Evolutionary conservation across 192 early-diverging fungal genomes (phyloP).

Genomic region (Gonapodya prolifera): DNA sequence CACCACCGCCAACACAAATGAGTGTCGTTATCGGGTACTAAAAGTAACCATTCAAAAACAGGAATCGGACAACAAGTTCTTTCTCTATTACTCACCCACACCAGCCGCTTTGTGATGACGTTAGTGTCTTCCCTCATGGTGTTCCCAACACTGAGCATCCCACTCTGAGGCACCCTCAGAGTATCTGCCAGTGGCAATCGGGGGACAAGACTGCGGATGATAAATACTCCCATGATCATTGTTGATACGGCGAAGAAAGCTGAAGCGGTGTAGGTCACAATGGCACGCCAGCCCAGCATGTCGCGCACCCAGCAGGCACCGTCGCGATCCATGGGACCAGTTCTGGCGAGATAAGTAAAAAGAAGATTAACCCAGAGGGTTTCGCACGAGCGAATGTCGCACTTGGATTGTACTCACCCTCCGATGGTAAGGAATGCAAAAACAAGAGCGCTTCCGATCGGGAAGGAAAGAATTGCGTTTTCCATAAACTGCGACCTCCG

Average conservation of each 20-base stretch:
- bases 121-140: neutral
- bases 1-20: neutral
- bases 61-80: neutral
- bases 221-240: neutral
- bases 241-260: neutral
- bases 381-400: neutral
- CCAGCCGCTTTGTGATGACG: neutral
- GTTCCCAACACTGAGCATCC: neutral
- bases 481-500: neutral
- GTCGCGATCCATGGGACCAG: neutral
- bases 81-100: neutral
- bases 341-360: neutral
- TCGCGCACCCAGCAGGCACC: neutral
- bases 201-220: neutral
- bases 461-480: neutral
- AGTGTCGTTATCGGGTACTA: neutral
- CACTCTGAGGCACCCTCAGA: neutral
- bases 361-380: neutral
- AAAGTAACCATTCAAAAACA: neutral
- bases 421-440: neutral
- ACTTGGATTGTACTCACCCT: neutral
- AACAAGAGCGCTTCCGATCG: neutral
- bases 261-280: neutral
- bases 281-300: neutral
- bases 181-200: neutral